phyloP scores from a whole-genome alignment of 805 yeast species.

The Wickerhamomyces silvicola region DNA sequence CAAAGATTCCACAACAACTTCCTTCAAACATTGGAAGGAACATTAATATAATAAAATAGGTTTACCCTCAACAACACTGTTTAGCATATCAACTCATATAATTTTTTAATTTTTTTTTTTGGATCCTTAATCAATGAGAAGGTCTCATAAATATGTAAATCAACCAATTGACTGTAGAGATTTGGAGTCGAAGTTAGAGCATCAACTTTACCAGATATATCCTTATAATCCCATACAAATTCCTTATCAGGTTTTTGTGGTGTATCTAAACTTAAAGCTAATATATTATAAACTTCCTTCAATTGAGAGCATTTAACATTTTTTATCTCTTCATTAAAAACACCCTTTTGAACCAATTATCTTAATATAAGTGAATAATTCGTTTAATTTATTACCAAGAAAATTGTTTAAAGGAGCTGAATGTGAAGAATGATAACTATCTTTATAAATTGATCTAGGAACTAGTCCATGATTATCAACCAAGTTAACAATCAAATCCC shows the following conservation, averaged over 20 bases:
- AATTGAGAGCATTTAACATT: slow-evolving; percentile 41
- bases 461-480: slow-evolving; percentile 77
- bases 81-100: slow-evolving; percentile 65
- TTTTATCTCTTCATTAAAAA: slow-evolving; percentile 28
- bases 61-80: slow-evolving; percentile 64
- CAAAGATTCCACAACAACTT: slow-evolving; percentile 57
- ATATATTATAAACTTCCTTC: slow-evolving; percentile 53
- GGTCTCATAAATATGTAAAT: slow-evolving; percentile 41
- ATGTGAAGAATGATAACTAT: slow-evolving; percentile 43
- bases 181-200: slow-evolving; percentile 50
- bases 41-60: slow-evolving; percentile 65
- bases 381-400: slow-evolving; percentile 62
- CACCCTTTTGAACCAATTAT: slow-evolving; percentile 33
- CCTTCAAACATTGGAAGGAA: slow-evolving; percentile 49
- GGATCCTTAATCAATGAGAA: slow-evolving; percentile 77
- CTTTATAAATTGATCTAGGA: slow-evolving; percentile 68
- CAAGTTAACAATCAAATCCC: slow-evolving; percentile 71
- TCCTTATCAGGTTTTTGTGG: slow-evolving; percentile 67
- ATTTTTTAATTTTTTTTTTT: slow-evolving; percentile 56
- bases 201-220: slow-evolving; percentile 50
- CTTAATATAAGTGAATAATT: slow-evolving; percentile 66
- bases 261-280: slow-evolving; percentile 61
- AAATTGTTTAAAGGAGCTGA: slow-evolving; percentile 54
- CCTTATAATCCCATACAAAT: slow-evolving; percentile 68
- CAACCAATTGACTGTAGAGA: slow-evolving; percentile 53